A percentile compares a stretch with the other conserved stretches of the same genome.
These are phyloP conservation scores for Heterococcus sp. DNA, from an alignment of 108 stramenopile species.

Conservation along the genomic window DNA sequence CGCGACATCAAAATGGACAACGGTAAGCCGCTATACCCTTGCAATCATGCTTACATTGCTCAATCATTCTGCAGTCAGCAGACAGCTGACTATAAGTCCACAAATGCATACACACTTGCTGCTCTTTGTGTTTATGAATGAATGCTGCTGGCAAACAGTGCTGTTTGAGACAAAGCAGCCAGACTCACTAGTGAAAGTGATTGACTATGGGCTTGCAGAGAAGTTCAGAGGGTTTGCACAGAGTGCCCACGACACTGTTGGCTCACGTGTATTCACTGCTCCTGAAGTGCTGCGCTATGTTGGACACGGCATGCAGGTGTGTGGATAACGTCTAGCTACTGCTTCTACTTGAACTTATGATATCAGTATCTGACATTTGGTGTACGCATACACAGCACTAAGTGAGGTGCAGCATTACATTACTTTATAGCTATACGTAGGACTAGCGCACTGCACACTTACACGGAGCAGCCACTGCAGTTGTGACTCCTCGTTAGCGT, in stretches of 20 bases:
- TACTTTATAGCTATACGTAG: too few relatives aligned
- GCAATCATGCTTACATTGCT: background rate
- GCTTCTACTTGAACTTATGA: constrained; percentile 25
- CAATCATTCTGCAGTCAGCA: too few relatives aligned
- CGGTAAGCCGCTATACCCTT: background rate
- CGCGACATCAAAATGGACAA: background rate
- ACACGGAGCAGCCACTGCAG: too few relatives aligned
- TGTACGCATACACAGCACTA: background rate
- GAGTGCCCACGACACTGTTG: constrained; percentile 14
- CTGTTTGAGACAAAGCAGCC: constrained; percentile 29
- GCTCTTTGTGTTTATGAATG: background rate
- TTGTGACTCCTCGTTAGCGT: too few relatives aligned
- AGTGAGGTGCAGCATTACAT: background rate
- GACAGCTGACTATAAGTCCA: too few relatives aligned
- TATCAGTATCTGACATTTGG: background rate
- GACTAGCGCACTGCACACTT: too few relatives aligned
- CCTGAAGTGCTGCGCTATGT: constrained; percentile 26
- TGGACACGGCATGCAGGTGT: constrained; percentile 22
- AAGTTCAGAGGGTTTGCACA: background rate
- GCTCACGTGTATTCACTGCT: constrained; percentile 20
- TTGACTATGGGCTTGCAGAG: constrained; percentile 36
- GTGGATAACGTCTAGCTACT: too few relatives aligned
- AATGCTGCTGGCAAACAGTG: constrained; percentile 9
- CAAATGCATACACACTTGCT: too few relatives aligned
- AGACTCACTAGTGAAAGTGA: constrained; percentile 29